A percentile compares a stretch with the other conserved stretches of the same genome.
Conservation (phyloP, 2,329 filamentous ascomycete species). For the Metarhizium sp. region DNA sequence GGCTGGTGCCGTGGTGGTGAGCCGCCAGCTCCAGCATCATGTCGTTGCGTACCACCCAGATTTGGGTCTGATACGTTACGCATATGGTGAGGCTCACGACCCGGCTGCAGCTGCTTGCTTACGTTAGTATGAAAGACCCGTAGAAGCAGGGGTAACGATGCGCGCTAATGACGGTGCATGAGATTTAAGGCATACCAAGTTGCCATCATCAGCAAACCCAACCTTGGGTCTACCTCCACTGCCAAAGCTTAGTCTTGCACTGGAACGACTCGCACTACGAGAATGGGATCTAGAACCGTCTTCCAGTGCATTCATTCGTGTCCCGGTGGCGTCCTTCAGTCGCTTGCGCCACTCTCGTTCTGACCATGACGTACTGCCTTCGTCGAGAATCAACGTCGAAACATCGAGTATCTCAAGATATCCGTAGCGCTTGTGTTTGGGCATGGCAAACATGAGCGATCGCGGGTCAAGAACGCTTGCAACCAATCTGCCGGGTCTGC, state of each 20-base stretch:
- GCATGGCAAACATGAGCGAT: slow-evolving; percentile 98
- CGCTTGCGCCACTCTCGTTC: slow-evolving; percentile 85
- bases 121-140: neutral
- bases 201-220: slow-evolving; percentile 46
- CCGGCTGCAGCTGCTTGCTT: slow-evolving; percentile 21
- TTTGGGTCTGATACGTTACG: slow-evolving; percentile 41
- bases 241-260: slow-evolving; percentile 44
- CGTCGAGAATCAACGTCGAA: slow-evolving; percentile 64
- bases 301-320: slow-evolving; percentile 60
- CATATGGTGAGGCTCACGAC: slow-evolving; percentile 25
- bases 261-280: slow-evolving; percentile 49
- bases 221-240: slow-evolving; percentile 34
- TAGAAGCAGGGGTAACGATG: neutral
- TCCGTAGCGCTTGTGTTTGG: slow-evolving; percentile 75
- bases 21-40: slow-evolving; percentile 14
- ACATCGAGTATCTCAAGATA: slow-evolving; percentile 89
- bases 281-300: slow-evolving; percentile 35
- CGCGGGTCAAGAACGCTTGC: slow-evolving; percentile 79
- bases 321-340: slow-evolving; percentile 79
- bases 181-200: neutral
- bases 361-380: slow-evolving; percentile 67
- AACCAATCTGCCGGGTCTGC: slow-evolving; percentile 75
- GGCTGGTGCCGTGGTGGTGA: slow-evolving; percentile 25
- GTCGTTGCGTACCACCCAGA: slow-evolving; percentile 15
- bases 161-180: neutral